Percentiles rank a stretch among this genome's conserved stretches.
Conservation (phyloP, 2,329 filamentous ascomycete species). For the Fusarium phyllophilum region DNA sequence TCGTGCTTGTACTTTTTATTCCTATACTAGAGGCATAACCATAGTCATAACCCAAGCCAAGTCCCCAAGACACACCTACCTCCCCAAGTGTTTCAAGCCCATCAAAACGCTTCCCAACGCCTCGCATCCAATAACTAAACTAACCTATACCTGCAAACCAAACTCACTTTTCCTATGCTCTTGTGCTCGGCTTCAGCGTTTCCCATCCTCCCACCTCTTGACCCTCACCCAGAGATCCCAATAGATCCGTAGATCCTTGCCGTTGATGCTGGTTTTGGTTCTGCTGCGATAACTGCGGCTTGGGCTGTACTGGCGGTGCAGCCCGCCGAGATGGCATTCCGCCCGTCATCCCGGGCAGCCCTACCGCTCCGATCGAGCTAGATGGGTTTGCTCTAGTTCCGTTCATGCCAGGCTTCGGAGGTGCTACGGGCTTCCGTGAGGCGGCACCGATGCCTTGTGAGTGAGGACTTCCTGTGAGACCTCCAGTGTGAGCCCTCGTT, state of each 20-base stretch:
- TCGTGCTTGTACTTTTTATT: constrained; percentile 1
- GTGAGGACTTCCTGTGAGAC: constrained; percentile 13
- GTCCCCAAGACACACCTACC: background rate
- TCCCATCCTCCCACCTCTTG: constrained; percentile 65
- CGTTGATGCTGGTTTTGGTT: constrained; percentile 43
- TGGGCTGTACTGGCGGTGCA: constrained; percentile 32
- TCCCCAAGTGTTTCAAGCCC: background rate
- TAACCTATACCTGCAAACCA: background rate
- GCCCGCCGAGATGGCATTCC: constrained; percentile 33
- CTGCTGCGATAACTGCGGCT: constrained; percentile 34
- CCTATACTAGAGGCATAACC: background rate
- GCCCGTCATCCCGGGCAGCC: constrained; percentile 34
- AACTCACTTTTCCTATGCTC: constrained; percentile 20
- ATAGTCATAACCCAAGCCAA: background rate
- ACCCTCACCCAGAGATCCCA: constrained; percentile 62
- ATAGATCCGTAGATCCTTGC: constrained; percentile 50
- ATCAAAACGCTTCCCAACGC: constrained; percentile 25
- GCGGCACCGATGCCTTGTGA: constrained; percentile 17
- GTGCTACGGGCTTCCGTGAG: constrained; percentile 43
- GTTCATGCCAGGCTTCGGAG: constrained; percentile 38
- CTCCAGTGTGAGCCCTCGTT: constrained; percentile 34
- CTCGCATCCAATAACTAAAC: constrained; percentile 10
- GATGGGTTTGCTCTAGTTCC: constrained; percentile 32
- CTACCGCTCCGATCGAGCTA: constrained; percentile 26
- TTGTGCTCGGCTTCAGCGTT: constrained; percentile 60